phyloP scores from a whole-genome alignment of 108 stramenopile species.

The Schizochytrium sp. region DNA sequence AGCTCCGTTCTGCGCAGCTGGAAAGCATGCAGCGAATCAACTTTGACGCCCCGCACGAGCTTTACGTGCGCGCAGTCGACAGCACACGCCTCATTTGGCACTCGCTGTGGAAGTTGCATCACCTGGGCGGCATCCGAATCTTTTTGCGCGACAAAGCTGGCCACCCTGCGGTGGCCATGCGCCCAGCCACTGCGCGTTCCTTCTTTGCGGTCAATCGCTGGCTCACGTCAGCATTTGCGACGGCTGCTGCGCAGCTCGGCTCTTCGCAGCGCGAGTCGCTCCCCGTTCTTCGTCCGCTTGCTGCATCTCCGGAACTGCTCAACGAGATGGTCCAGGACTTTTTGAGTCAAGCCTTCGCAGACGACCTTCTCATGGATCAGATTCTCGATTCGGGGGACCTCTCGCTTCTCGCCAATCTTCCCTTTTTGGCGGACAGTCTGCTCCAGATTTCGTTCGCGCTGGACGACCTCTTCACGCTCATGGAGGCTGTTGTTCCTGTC shows the following conservation, averaged over 20 bases:
- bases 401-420: background rate
- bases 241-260: background rate
- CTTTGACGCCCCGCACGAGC: background rate
- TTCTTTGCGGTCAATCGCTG: background rate
- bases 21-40: background rate
- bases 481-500: background rate
- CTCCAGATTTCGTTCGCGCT: background rate
- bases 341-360: background rate
- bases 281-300: background rate
- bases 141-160: background rate
- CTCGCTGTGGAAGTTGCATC: background rate
- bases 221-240: background rate
- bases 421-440: background rate
- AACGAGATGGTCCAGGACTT: background rate
- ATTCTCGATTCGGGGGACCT: background rate
- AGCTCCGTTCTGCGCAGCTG: background rate
- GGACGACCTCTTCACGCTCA: background rate
- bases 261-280: background rate
- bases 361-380: background rate
- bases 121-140: slow-evolving; percentile 3
- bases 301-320: background rate
- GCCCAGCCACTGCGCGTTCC: background rate
- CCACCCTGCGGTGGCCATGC: background rate
- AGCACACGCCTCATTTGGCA: background rate
- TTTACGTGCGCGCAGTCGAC: background rate